phyloP scores from a whole-genome alignment of 768 basidiomycete species.

The Boletus sp. region DNA sequence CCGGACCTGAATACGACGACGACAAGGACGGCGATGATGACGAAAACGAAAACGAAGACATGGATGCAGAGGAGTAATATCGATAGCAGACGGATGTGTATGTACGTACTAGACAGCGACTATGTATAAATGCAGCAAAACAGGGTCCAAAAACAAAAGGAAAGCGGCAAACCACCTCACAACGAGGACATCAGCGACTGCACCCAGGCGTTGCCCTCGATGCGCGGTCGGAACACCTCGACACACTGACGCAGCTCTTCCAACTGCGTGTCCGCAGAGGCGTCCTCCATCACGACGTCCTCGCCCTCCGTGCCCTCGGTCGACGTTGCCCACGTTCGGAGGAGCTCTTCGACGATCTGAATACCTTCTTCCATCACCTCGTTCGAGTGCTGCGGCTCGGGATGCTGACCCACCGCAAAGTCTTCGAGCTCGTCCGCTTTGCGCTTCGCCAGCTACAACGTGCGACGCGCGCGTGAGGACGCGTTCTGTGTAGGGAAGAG shows the following conservation, averaged over 20 bases:
- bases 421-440: conserved; percentile 93
- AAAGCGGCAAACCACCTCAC: conserved; percentile 16
- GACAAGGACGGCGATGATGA: not conserved
- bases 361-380: conserved; percentile 78
- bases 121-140: conserved; percentile 1
- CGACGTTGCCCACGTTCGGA: conserved; percentile 62
- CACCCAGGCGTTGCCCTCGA: conserved; percentile 82
- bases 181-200: conserved; percentile 52
- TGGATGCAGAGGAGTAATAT: conserved; percentile 11
- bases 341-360: conserved; percentile 73
- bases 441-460: conserved; percentile 75
- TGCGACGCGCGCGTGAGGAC: not conserved
- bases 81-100: conserved; percentile 10
- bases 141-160: conserved; percentile 1
- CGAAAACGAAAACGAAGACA: conserved; percentile 6
- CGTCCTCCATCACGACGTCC: conserved; percentile 53
- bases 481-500: too few relatives aligned
- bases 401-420: conserved; percentile 51
- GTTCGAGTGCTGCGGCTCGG: conserved; percentile 47
- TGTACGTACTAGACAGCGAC: conserved; percentile 12
- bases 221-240: conserved; percentile 59
- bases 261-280: conserved; percentile 37
- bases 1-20: not conserved
- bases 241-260: conserved; percentile 58
- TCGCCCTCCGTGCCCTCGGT: conserved; percentile 36